phyloP scores from a whole-genome alignment of 495 filamentous ascomycete species.

The Aspergillus carlsbadensis region DNA sequence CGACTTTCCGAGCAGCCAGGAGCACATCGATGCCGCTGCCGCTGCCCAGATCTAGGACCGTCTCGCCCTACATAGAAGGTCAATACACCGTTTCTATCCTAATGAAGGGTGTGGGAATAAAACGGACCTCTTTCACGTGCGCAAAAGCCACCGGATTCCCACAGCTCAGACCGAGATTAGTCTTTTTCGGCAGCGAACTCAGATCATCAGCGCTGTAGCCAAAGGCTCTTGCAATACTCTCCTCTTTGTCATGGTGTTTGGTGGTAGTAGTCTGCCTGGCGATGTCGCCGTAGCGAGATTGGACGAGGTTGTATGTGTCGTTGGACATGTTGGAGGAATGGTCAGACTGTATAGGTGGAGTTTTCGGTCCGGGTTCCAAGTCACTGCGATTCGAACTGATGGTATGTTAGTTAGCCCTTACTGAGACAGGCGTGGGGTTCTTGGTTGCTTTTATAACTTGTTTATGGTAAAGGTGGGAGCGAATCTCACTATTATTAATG shows the following conservation, averaged over 20 bases:
- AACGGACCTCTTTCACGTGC: slow-evolving; percentile 35
- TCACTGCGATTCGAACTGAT: too few species aligned
- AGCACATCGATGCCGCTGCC: slow-evolving; percentile 64
- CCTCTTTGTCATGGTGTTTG: slow-evolving; percentile 5
- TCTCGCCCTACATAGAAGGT: slow-evolving; percentile 48
- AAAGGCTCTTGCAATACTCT: slow-evolving; percentile 52
- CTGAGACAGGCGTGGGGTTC: too few species aligned
- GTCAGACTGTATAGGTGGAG: too few species aligned
- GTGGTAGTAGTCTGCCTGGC: slow-evolving; percentile 5
- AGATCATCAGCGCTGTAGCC: slow-evolving; percentile 58
- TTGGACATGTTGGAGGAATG: not conserved
- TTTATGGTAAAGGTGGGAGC: too few species aligned
- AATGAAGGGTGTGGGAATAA: not conserved
- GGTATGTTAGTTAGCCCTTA: too few species aligned
- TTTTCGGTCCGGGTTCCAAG: too few species aligned
- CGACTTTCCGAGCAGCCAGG: slow-evolving; percentile 54
- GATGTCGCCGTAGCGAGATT: slow-evolving; percentile 16
- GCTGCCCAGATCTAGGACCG: slow-evolving; percentile 57
- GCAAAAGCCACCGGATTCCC: slow-evolving; percentile 59
- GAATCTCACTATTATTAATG: too few species aligned
- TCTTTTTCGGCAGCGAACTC: slow-evolving; percentile 44
- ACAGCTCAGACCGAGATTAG: slow-evolving; percentile 61
- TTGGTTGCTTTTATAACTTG: too few species aligned
- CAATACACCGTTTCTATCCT: not conserved
- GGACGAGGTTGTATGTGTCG: slow-evolving; percentile 11